A percentile compares a stretch with the other conserved stretches of the same genome.
These are phyloP conservation scores for Saksenaea oblongispora DNA, from an alignment of 371 early-diverging fungal genomes.

Conservation along the genomic window DNA sequence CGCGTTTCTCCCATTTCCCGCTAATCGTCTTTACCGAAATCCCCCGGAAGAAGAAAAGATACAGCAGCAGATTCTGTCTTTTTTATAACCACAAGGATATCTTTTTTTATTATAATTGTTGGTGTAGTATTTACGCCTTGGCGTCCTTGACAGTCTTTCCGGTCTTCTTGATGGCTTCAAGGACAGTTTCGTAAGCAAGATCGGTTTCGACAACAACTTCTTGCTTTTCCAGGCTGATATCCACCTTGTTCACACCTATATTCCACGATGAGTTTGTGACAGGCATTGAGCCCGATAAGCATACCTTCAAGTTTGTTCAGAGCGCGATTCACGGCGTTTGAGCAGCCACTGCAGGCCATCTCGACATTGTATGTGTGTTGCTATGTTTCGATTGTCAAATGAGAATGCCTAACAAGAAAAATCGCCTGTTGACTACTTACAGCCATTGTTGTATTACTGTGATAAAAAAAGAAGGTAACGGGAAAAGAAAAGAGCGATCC, in stretches of 20 bases:
- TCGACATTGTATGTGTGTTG: constrained; percentile 76
- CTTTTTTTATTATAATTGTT: constrained; percentile 15
- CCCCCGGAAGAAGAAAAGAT: too few relatives aligned
- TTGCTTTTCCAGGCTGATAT: constrained; percentile 73
- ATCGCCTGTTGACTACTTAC: constrained; percentile 1
- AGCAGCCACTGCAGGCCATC: constrained; percentile 86
- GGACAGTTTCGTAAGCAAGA: constrained; percentile 58
- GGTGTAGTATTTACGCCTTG: too few relatives aligned
- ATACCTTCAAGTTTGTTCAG: constrained; percentile 62
- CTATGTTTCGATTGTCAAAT: constrained; percentile 12
- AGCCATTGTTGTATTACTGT: constrained; percentile 6
- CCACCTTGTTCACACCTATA: constrained; percentile 57
- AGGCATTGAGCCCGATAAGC: not conserved
- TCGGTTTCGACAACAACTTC: constrained; percentile 58
- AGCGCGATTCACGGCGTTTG: constrained; percentile 75
- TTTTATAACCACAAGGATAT: not conserved
- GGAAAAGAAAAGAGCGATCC: not conserved
- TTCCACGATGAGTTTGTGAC: not conserved
- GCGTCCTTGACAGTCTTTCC: constrained; percentile 71
- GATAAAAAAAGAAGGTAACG: not conserved
- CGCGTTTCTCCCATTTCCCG: too few relatives aligned
- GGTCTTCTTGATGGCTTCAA: constrained; percentile 73
- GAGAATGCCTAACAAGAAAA: not conserved
- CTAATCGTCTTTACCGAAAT: too few relatives aligned
- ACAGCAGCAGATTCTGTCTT: too few relatives aligned